Base-by-base conservation (phyloP, 768 basidiomycete genomes). In the Dictyophora rubrovolvata region DNA sequence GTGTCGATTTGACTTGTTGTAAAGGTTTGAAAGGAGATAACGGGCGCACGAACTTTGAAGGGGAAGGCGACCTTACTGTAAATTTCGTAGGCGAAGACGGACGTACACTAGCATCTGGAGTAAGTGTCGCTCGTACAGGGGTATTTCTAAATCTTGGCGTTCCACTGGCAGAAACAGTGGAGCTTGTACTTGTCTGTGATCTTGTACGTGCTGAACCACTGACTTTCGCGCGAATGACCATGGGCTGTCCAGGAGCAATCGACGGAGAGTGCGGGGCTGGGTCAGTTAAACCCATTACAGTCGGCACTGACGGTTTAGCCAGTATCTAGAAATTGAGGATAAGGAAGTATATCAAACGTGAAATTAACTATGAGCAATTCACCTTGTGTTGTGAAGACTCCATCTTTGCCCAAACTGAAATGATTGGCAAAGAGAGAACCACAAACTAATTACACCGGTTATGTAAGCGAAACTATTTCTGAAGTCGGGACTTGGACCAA, bases 11-110 rank as follows among this genome's bases (percentile, higher is more conserved):
- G 36, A 16, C 47, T 46, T 20, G 48, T 18, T 33, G 60, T 14
- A 35, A 36, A 35, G 28, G n/a, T 52, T 55, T 59, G 2, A 48
- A 54, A 14, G 57, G 57, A 16, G 57, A 59, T 10, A 33, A 20
- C 55, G 57, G 57, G 10, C 57, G 52, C 34, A 50, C 55, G 17
- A 61, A 56, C 61, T 52, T 58, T 11, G 61, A 37, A 33, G 56
- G 61, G 33, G 61, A 58, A 14, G 61, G 47, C 36, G 60, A 56
- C 12, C 61, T 56, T 22, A 48, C 23, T 42, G 55, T 42, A 22
- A 48, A 33, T 50, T 56, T 52, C 22, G 53, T 46, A 10, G 53
- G 20, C n/a, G 53, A 35, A 46, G 53, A 21, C 53, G 42, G n/a
- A n/a, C 42, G 42, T 14, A 42, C 42, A 20, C 48, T 33, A 51